Evolutionary conservation across 345 rosid species (phyloP).

Genomic region (Populus nigra): DNA sequence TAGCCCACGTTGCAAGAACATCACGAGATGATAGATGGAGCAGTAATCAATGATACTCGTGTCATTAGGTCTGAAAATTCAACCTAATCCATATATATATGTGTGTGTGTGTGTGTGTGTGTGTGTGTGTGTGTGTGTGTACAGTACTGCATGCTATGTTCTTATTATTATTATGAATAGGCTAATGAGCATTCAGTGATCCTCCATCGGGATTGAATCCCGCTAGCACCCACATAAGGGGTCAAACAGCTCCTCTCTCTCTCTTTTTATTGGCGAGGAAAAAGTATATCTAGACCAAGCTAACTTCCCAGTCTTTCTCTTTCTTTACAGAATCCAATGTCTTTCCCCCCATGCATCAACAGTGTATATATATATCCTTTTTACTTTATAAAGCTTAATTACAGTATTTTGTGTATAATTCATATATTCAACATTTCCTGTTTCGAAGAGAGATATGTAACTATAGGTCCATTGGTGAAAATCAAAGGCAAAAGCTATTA

Average conservation of each 20-base stretch:
- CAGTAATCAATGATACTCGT: too few relatives aligned
- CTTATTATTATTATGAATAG: too few relatives aligned
- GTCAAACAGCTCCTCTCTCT: slow-evolving; percentile 26
- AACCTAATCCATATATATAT: too few relatives aligned
- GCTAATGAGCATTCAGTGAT: not conserved
- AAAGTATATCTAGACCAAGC: slow-evolving; percentile 6
- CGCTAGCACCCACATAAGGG: slow-evolving; percentile 38
- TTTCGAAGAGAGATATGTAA: too few relatives aligned
- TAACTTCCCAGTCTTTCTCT: slow-evolving; percentile 1
- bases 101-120: too few relatives aligned
- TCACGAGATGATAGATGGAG: too few relatives aligned
- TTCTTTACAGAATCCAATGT: slow-evolving; percentile 45
- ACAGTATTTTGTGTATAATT: not conserved
- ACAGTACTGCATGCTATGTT: too few relatives aligned
- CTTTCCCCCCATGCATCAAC: not conserved
- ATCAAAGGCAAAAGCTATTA: too few relatives aligned
- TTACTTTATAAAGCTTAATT: not conserved
- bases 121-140: too few relatives aligned
- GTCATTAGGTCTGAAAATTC: too few relatives aligned
- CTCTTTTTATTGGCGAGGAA: not conserved
- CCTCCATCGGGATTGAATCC: slow-evolving; percentile 51
- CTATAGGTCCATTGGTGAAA: too few relatives aligned
- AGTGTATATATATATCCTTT: not conserved
- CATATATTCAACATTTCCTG: slow-evolving; percentile 11
- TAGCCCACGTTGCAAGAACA: too few relatives aligned